These are phyloP conservation scores for Leptoxyphium fumago DNA, from an alignment of 2,329 filamentous ascomycete genomes.

Conservation along the genomic window DNA sequence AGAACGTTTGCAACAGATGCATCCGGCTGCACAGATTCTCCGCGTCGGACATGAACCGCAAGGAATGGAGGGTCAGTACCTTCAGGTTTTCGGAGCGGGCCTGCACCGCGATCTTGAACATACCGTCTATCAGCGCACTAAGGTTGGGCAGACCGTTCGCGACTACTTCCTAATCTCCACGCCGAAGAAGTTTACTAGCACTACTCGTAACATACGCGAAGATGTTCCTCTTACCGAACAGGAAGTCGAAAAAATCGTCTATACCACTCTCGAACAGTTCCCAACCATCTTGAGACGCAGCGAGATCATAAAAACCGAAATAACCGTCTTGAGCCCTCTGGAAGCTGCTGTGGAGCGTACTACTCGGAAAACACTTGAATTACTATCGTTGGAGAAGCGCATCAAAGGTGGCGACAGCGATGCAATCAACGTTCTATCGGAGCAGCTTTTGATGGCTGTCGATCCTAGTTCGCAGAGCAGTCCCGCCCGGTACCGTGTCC, in stretches of 20 bases:
- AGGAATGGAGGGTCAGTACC: conserved; percentile 78
- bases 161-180: conserved; percentile 72
- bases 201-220: conserved; percentile 49
- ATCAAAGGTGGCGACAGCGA: conserved; percentile 47
- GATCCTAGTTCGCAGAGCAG: conserved; percentile 61
- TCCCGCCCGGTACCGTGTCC: conserved; percentile 59
- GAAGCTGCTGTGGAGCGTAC: conserved; percentile 87
- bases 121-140: conserved; percentile 75
- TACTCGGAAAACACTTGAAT: conserved; percentile 77
- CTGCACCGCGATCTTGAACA: conserved; percentile 71
- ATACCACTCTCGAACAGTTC: conserved; percentile 71
- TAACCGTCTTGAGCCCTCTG: conserved; percentile 54
- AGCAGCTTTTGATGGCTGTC: conserved; percentile 63
- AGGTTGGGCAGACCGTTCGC: conserved; percentile 67
- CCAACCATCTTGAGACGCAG: conserved; percentile 81
- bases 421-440: conserved; percentile 52
- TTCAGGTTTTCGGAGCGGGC: conserved; percentile 68
- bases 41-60: conserved; percentile 47
- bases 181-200: conserved; percentile 65
- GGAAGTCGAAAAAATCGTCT: conserved; percentile 70
- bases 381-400: conserved; percentile 60
- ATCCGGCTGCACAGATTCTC: conserved; percentile 71
- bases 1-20: conserved; percentile 82
- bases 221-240: conserved; percentile 56
- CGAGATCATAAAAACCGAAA: conserved; percentile 59